Evolutionary conservation across 305 asterid species (phyloP).

Genomic region (Nicotiana rustica): DNA sequence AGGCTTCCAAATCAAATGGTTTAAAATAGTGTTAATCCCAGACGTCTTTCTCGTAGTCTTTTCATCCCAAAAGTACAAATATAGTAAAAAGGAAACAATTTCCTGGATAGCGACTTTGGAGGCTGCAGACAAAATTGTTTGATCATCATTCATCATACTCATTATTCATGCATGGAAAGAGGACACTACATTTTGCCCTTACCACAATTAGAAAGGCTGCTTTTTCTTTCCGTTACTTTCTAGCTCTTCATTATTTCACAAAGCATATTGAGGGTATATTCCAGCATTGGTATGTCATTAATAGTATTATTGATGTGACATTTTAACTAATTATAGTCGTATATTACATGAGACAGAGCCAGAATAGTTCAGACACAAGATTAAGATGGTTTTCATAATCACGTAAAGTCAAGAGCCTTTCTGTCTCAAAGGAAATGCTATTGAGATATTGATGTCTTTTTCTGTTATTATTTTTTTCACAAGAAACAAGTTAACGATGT

Average conservation of each 20-base stretch:
- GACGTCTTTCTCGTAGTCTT: neutral
- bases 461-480: neutral
- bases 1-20: too few species aligned
- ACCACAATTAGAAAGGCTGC: neutral
- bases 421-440: neutral
- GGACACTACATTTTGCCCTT: constrained; percentile 22
- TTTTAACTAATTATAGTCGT: neutral
- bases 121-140: neutral
- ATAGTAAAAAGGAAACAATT: neutral
- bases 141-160: neutral
- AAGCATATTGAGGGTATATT: constrained; percentile 13
- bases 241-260: neutral
- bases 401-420: constrained; percentile 2
- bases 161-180: constrained; percentile 14
- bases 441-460: neutral
- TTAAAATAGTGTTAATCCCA: neutral
- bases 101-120: neutral
- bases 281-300: neutral
- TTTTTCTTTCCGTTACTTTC: neutral
- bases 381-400: neutral
- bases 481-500: neutral
- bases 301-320: constrained; percentile 14
- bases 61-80: neutral
- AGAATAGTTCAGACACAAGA: neutral
- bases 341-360: neutral